Base-by-base conservation (phyloP, 164 flowering plant genomes). In the Dillenia turbinata region DNA sequence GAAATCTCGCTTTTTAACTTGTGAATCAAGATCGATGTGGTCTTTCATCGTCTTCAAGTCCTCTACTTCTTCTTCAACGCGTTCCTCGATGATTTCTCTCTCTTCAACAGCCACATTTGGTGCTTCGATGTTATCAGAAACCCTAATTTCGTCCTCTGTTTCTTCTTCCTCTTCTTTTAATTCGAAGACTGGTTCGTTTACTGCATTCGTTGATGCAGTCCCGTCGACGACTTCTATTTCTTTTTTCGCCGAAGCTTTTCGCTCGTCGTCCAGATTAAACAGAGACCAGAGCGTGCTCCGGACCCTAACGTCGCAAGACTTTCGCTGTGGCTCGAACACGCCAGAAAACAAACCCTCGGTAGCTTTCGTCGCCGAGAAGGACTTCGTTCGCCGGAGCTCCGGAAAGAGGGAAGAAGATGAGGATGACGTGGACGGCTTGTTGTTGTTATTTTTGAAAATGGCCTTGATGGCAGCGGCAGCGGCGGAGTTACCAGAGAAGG, bases 321-420 rank as follows among this genome's bases (percentile, higher is more conserved):
- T 79, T 56, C 97, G 76, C 77, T 90, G 87, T 2, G 91, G 98
- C 81, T 90, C 90, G 54, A 77, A 75, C 10, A 68, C 81, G 2
- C 79, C 84, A 11, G 84, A 74, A 65, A 85, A 33, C 0, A 33
- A 79, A 15, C 77, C 82, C 59, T 81, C 92, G 40, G 40, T 33
- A 33, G 54, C 79, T 79, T 43, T 77, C 82, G 11, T 81, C 77
- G 5, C 79, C 84, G 2, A 82, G 59, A 87, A 90, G 0, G 94
- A 87, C 78, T 86, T 85, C 59, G 85, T 74, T 2, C 98, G 86
- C 3, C 89, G 88, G 50, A 92, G 92, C 71, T 87, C 90, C n/a
- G 96, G 89, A 17, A 33, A 33, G 40, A 9, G n/a, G 6, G 69
- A 69, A 22, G 66, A 53, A 0, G 69, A 63, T 3, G 67, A 49